A percentile compares a stretch with the other conserved stretches of the same genome.
phyloP scores from a whole-genome alignment of 1,284 basidiomycete species.

The Pholiota adiposa region DNA sequence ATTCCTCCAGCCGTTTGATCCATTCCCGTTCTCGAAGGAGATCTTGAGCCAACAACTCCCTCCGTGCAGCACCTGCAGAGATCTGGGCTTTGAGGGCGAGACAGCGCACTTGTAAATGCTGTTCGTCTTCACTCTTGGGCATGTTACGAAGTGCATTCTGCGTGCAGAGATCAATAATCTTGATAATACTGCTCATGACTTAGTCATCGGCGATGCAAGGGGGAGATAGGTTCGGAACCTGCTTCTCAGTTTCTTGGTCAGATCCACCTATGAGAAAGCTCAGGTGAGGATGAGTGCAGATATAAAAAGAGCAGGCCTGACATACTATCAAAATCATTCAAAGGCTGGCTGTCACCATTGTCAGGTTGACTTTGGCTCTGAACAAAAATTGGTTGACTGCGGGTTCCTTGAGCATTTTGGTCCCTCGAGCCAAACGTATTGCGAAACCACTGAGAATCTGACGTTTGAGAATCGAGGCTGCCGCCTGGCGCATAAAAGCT shows the following conservation, averaged over 20 bases:
- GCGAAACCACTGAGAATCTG: not conserved
- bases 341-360: not conserved
- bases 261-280: not conserved
- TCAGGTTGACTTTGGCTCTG: not conserved
- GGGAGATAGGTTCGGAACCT: no score
- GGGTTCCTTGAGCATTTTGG: not conserved
- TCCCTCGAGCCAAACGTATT: not conserved
- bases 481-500: no score
- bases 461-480: not conserved
- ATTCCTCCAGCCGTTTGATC: not conserved
- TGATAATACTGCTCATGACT: not conserved
- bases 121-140: not conserved
- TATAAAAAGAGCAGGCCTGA: no score
- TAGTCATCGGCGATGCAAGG: not conserved
- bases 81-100: not conserved
- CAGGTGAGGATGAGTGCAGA: no score
- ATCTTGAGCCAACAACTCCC: not conserved
- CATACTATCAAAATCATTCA: not conserved
- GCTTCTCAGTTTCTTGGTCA: not conserved
- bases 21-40: not conserved
- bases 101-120: not conserved
- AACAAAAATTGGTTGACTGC: not conserved
- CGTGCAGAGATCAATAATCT: not conserved
- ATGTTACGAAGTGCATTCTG: not conserved
- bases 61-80: not conserved